Evolutionary conservation across 768 basidiomycete genomes (phyloP).

Genomic region (Suillus variegatus): DNA sequence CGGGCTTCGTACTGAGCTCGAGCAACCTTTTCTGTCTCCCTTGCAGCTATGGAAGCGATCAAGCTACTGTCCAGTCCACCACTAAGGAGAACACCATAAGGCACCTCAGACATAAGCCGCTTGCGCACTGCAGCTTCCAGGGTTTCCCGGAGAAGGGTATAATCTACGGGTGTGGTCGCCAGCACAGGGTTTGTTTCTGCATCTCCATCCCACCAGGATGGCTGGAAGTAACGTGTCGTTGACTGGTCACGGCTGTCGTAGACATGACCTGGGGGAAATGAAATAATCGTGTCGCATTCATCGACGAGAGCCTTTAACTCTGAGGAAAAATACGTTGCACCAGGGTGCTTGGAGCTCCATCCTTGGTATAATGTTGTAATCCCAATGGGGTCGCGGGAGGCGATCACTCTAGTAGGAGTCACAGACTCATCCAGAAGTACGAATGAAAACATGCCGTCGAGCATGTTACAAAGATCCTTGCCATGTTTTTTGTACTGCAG

Average conservation of each 20-base stretch:
- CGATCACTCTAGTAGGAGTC: constrained; percentile 87
- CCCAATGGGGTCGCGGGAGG: constrained; percentile 95
- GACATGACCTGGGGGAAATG: constrained; percentile 97
- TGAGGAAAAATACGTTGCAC: constrained; percentile 88
- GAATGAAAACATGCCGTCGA: constrained; percentile 99
- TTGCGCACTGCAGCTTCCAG: constrained; percentile 93
- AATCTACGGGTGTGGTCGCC: constrained; percentile 63
- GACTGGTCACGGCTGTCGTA: constrained; percentile 84
- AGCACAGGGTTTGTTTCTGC: constrained; percentile 56
- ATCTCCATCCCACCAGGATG: constrained; percentile 90
- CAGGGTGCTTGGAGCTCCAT: constrained; percentile 82
- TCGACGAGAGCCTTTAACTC: constrained; percentile 91
- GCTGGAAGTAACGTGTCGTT: constrained; percentile 83
- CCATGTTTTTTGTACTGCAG: constrained; percentile 81
- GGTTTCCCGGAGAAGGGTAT: constrained; percentile 71
- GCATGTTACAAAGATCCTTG: constrained; percentile 70
- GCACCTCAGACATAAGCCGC: constrained; percentile 96
- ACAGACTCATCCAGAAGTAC: constrained; percentile 93
- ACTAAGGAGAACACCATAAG: constrained; percentile 93
- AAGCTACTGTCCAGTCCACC: constrained; percentile 96
- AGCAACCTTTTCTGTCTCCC: constrained; percentile 92
- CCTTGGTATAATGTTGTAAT: constrained; percentile 99
- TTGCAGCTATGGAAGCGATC: constrained; percentile 91
- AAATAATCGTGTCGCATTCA: constrained; percentile 92
- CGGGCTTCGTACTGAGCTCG: constrained; percentile 75